Evolutionary conservation across 345 rosid genomes (phyloP), one percentile per base, ranked within the genome.

Genomic region (Geranium rotundifolium): DNA sequence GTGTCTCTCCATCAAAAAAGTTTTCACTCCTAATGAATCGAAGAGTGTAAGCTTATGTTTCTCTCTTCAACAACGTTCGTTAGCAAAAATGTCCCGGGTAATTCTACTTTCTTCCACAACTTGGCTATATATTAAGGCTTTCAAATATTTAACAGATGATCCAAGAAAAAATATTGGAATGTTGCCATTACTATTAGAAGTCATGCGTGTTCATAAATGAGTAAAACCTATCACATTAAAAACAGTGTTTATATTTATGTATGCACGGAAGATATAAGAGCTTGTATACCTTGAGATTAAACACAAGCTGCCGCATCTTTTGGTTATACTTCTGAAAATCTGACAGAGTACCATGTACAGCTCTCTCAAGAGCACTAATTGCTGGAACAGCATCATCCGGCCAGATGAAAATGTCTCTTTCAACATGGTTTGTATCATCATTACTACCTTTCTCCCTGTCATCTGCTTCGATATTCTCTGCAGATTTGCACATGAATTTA

Each of bases 321-420:
- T 88, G 95, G 75, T 90, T 93, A 66, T 90, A 93, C 69, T 93
- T 93, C 64, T 87, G 93, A 68, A 73, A 87, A 81, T 93, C 96
- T 0, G 73, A 73, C 69, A 90, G 80, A 56, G 92, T 63, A 58
- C 80, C 87, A 76, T 90, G 91, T 13, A 85, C 77, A 17, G 85
- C 96, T 76, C 80, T 75, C 88, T 95, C 99, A 70, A 95, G 95
- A 58, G 90, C 87, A 71, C 67, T 68, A 59, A 88, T 84, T 5
- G 89, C 82, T 63, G 82, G 74, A 76, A 90, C 88, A 60, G 93
- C 95, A 74, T 75, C 85, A 80, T 95, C 91, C 34, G 96, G 99
- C 96, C 97, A 95, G 68, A 73, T 60, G 67, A 90, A 88, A 27
- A 67, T 60, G 62, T 79, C 82, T 54, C 52, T 14, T 46, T 14